Percentiles rank a stretch among this genome's conserved stretches.
phyloP scores from a whole-genome alignment of 352 stramenopile genomes.

The Globisporangium sylvaticum region DNA sequence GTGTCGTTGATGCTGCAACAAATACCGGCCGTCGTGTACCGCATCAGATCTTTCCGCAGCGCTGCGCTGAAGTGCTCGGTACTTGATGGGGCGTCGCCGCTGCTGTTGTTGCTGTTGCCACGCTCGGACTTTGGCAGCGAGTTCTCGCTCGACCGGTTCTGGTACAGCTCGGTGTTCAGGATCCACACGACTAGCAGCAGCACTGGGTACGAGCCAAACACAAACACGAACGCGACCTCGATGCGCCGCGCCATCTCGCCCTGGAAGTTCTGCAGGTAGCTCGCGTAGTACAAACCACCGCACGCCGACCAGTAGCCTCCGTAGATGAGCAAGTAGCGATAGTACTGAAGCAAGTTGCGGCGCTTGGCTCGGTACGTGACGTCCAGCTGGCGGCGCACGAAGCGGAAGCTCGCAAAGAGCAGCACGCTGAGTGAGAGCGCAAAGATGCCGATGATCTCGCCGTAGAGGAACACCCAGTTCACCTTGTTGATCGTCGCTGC shows the following conservation, averaged over 20 bases:
- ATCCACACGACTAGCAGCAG: slow-evolving; percentile 73
- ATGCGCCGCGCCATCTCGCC: slow-evolving; percentile 52
- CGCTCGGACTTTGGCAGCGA: slow-evolving; percentile 52
- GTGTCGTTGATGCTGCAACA: slow-evolving; percentile 72
- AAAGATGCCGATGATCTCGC: slow-evolving; percentile 43
- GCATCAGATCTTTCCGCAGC: slow-evolving; percentile 81
- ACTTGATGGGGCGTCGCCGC: slow-evolving; percentile 6
- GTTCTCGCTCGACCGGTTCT: slow-evolving; percentile 74
- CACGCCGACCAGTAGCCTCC: slow-evolving; percentile 66
- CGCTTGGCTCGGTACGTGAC: slow-evolving; percentile 83
- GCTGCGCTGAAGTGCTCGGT: slow-evolving; percentile 82
- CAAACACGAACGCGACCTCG: slow-evolving; percentile 55
- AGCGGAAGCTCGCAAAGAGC: slow-evolving; percentile 82
- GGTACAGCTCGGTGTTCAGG: slow-evolving; percentile 80
- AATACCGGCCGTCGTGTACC: slow-evolving; percentile 82
- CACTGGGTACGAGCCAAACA: slow-evolving; percentile 72
- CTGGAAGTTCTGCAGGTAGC: slow-evolving; percentile 62
- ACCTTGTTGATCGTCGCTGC: slow-evolving; percentile 45
- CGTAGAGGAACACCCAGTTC: slow-evolving; percentile 71
- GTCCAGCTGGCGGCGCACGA: slow-evolving; percentile 77
- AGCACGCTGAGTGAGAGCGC: slow-evolving; percentile 63
- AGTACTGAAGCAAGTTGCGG: slow-evolving; percentile 82
- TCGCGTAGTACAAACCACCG: slow-evolving; percentile 66
- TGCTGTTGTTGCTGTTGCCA: slow-evolving; percentile 28
- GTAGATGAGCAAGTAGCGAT: slow-evolving; percentile 79